phyloP scores from a whole-genome alignment of 495 filamentous ascomycete species.

The Aspergillus leporis region DNA sequence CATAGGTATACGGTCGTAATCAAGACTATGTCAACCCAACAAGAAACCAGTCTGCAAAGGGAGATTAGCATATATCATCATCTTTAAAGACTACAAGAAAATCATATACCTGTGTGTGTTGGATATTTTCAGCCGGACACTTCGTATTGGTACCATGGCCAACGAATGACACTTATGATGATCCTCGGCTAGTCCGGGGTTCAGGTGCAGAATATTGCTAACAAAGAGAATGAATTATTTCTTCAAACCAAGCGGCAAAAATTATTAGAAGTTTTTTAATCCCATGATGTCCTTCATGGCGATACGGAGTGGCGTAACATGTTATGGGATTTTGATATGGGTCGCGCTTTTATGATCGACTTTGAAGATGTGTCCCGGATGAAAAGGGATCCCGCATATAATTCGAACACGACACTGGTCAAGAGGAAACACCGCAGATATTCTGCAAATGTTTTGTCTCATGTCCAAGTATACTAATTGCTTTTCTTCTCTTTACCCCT shows the following conservation, averaged over 20 bases:
- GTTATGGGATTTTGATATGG: slow-evolving; percentile 18
- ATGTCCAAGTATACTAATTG: too few relatives aligned
- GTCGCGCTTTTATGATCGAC: slow-evolving; percentile 23
- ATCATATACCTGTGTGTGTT: slow-evolving; percentile 27
- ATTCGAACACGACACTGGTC: background rate
- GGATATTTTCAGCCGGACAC: slow-evolving; percentile 22
- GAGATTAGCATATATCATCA: slow-evolving; percentile 27
- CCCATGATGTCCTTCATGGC: slow-evolving; percentile 19
- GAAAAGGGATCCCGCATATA: too few relatives aligned
- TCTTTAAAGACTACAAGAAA: slow-evolving; percentile 22
- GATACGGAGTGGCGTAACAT: slow-evolving; percentile 29
- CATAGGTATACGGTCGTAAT: slow-evolving; percentile 32
- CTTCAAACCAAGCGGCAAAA: slow-evolving; percentile 22
- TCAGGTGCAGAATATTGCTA: slow-evolving; percentile 24
- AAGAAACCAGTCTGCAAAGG: slow-evolving; percentile 24
- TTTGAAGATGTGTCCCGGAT: slow-evolving; percentile 11
- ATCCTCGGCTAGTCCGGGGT: slow-evolving; percentile 29
- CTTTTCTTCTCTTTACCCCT: too few relatives aligned
- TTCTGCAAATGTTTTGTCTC: too few relatives aligned
- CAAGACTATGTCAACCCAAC: slow-evolving; percentile 29
- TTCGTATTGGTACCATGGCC: slow-evolving; percentile 29
- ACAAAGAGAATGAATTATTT: slow-evolving; percentile 22
- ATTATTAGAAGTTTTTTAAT: slow-evolving; percentile 17
- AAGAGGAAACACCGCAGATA: too few relatives aligned
- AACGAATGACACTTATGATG: slow-evolving; percentile 28